Base-by-base conservation (phyloP, 2,329 filamentous ascomycete genomes). In the Calonectria hawksworthii region DNA sequence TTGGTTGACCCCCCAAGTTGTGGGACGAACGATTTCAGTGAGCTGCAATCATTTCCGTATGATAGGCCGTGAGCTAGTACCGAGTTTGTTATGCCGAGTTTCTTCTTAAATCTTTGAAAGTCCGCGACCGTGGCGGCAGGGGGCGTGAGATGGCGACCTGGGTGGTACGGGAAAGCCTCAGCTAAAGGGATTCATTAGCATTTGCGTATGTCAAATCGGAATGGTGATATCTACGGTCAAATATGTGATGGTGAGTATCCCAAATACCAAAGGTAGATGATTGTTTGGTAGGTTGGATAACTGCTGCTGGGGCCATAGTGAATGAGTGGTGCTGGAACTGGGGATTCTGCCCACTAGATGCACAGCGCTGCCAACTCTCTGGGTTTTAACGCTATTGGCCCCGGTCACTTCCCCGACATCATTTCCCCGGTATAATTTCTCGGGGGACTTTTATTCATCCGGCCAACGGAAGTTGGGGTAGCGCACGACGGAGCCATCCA, bases 41-140 rank as follows among this genome's bases (percentile, higher is more conserved):
- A 86, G 2, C 80, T 79, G 68, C 82, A 82, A 66, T 86, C 84
- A 34, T 83, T 78, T 8, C 84, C 84, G 23, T 85, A 85, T 0
- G 84, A 86, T 0, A 86, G 69, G 1, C 84, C 84, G 70, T 86
- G 84, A 0, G 83, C 82, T 0, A 86, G 76, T 7, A 85, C 83
- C 0, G 84, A 85, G 51, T 84, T 79, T 1, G 83, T 84, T 28
- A 85, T 81, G 1, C 78, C 79, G 1, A 79, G 23, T 14, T 44
- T 71, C 32, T 67, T 68, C 36, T 75, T 77, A 64, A 80, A 78
- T 11, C 51, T 30, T 14, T 77, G 34, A 26, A 79, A 79, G 0
- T 74, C 52, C 32, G 75, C 36, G 4, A 74, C 23, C 34, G 61
- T 73, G 7, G 73, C 73, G 0, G 75, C 61, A 5, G 75, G 70